These are phyloP conservation scores for Auricularia cornea DNA, from an alignment of 768 basidiomycete species.

Conservation along the genomic window DNA sequence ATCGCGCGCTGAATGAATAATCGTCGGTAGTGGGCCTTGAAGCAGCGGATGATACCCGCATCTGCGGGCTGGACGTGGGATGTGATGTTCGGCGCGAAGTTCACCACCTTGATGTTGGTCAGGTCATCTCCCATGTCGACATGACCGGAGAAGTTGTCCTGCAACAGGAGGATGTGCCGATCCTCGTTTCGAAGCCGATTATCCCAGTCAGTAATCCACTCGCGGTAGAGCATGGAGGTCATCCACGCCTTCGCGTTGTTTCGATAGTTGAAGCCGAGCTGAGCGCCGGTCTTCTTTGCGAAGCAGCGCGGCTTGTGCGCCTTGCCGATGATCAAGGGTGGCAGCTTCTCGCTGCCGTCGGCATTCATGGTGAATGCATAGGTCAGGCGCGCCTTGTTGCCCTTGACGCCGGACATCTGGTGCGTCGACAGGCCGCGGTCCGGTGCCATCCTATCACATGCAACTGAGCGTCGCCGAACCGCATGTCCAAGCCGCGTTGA, in stretches of 20 bases:
- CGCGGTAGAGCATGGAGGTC: conserved; percentile 20
- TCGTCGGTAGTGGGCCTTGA: conserved; percentile 25
- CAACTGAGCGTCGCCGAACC: too few species aligned
- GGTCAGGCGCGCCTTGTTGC: neutral
- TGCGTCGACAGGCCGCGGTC: neutral
- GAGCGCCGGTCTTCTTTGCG: conserved; percentile 15
- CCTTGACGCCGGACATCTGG: conserved; percentile 1
- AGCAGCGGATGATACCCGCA: conserved; percentile 11
- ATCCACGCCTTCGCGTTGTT: conserved; percentile 35
- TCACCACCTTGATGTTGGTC: conserved; percentile 4
- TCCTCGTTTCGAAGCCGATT: neutral
- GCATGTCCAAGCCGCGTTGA: too few species aligned
- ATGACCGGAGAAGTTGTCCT: conserved; percentile 9
- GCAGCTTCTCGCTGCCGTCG: conserved; percentile 25
- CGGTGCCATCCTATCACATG: too few species aligned
- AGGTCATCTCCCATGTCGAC: neutral
- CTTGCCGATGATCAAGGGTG: conserved; percentile 28
- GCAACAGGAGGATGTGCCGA: conserved; percentile 8
- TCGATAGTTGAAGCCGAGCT: conserved; percentile 14
- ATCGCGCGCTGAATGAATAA: conserved; percentile 22
- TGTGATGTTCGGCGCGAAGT: conserved; percentile 12
- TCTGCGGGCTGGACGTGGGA: conserved; percentile 12
- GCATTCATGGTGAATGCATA: neutral
- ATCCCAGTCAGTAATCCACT: neutral
- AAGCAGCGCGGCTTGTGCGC: conserved; percentile 21